Base-by-base conservation (phyloP, 2,329 filamentous ascomycete species). In the Aspergillus persii region DNA sequence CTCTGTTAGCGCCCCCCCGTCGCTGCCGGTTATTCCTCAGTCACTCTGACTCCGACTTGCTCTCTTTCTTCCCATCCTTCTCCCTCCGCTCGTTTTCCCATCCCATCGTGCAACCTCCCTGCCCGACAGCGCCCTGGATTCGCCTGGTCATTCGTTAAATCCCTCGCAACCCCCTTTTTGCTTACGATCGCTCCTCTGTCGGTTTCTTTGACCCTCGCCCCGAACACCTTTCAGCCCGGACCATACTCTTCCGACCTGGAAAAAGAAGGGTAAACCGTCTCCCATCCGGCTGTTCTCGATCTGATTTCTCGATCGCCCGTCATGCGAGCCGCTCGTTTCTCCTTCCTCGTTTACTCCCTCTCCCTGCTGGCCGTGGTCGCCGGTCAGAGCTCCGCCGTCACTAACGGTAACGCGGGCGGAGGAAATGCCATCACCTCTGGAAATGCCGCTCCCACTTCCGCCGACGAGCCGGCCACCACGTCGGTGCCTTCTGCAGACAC, bases 251-350 rank as follows among this genome's bases (percentile, higher is more conserved):
- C 18, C 18, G 18, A 23, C 18, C 18, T 23, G 18, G 18, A 23
- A 23, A 23, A 23, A 23, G 18, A 23, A 23, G 18, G 18, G 18
- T 23, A 23, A 23, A 23, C 18, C 18, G 18, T 23, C 18, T 23
- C 18, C 49, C 5, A 58, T 26, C 52, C 29, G 6, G n/a, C 12
- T 15, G n/a, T n/a, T 39, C 31, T 50, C 36, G 50, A 54, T 53
- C 50, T 49, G 26, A 33, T 52, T n/a, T 7, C 54, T 23, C 12
- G 57, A 36, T 46, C 49, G 31, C 56, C 62, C 64, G 69, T 57
- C 61, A 74, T 74, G 72, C 71, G 71, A 64, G 60, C 70, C 51
- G 61, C 67, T 56, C 62, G 63, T 54, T 66, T 74, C 48, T 72
- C 72, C 53, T 65, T 74, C 49, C 53, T 74, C 58, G 54, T 69